A percentile compares a stretch with the other conserved stretches of the same genome.
Conservation (phyloP, 2,329 filamentous ascomycete genomes). For the Trichoderma asperellum region DNA sequence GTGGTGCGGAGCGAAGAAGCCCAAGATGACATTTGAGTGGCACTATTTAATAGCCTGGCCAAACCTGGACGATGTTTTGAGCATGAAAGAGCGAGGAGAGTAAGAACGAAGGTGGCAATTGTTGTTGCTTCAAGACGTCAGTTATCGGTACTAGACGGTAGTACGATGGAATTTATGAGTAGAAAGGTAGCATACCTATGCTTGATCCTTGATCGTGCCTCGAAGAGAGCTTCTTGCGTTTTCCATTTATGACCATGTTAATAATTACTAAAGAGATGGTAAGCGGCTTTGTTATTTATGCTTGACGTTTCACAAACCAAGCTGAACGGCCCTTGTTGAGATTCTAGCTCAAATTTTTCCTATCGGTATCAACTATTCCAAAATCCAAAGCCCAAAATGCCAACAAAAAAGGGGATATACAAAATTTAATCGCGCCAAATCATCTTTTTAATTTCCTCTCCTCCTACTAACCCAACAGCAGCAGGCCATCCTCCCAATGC, state of each 20-base stretch:
- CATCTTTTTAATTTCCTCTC: neutral
- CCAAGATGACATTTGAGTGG: neutral
- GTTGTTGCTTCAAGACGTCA: neutral
- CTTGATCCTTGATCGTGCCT: neutral
- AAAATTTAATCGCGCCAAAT: neutral
- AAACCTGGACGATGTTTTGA: neutral
- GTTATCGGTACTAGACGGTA: neutral
- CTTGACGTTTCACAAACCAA: neutral
- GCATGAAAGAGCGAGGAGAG: neutral
- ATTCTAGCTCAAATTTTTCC: neutral
- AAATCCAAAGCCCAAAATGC: neutral
- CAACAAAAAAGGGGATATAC: too few species aligned
- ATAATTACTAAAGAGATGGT: neutral
- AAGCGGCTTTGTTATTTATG: neutral
- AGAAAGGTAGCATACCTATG: neutral
- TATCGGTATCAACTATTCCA: neutral
- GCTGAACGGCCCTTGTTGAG: neutral
- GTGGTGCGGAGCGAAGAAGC: neutral
- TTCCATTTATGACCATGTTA: neutral
- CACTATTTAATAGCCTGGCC: neutral
- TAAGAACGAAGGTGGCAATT: neutral
- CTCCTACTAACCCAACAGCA: neutral
- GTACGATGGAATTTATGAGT: neutral
- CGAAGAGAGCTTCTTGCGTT: neutral
- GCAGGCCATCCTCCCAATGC: constrained; percentile 2